phyloP scores from a whole-genome alignment of 208 protist genomes.

The Trypanosoma melophagium region DNA sequence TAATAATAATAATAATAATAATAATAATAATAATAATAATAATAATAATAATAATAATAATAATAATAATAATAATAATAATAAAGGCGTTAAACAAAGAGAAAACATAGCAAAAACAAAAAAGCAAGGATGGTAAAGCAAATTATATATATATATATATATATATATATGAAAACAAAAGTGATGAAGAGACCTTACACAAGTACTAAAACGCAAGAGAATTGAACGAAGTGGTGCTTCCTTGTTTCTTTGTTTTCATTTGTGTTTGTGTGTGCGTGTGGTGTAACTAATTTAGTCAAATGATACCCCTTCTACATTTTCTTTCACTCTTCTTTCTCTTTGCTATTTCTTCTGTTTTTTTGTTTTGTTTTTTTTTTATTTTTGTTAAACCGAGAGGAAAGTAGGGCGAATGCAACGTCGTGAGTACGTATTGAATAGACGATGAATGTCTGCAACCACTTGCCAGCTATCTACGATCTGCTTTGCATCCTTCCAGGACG shows the following conservation, averaged over 20 bases:
- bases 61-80: not conserved
- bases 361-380: not conserved
- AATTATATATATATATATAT: conserved; percentile 10
- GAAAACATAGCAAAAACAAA: not conserved
- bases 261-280: too few relatives aligned
- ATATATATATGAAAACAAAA: not conserved
- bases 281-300: too few relatives aligned
- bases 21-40: too few relatives aligned
- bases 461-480: conserved; percentile 35
- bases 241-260: too few relatives aligned
- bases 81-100: conserved; percentile 12
- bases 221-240: not conserved
- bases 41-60: too few relatives aligned
- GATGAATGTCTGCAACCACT: conserved; percentile 41
- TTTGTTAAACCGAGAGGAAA: conserved; percentile 1
- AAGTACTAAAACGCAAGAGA: not conserved
- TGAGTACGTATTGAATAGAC: conserved; percentile 30
- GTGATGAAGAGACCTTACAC: conserved; percentile 4
- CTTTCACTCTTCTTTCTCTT: not conserved
- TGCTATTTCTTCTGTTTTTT: not conserved
- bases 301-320: not conserved
- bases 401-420: conserved; percentile 22
- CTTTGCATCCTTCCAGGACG: conserved; percentile 39
- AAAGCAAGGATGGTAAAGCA: not conserved
- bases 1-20: conserved; percentile 8